Evolutionary conservation across 768 basidiomycete genomes (phyloP).

Genomic region (Phallus indusiatus): DNA sequence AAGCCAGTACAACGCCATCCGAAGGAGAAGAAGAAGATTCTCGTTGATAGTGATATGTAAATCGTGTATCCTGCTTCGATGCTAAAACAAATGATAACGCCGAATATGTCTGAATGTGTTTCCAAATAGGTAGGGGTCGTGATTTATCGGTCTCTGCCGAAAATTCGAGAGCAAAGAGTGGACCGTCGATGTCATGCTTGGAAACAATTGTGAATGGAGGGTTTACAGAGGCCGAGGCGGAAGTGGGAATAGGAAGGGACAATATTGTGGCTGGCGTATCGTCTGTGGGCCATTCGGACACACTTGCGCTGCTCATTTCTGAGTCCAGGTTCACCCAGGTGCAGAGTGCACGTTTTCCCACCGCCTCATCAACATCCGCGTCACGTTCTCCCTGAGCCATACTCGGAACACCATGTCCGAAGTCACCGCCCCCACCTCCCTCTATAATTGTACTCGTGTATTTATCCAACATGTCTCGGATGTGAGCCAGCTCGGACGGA

Average conservation of each 20-base stretch:
- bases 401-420: constrained; percentile 65
- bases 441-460: constrained; percentile 60
- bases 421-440: constrained; percentile 49
- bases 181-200: constrained; percentile 69
- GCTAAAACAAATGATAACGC: constrained; percentile 92
- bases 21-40: constrained; percentile 25
- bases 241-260: constrained; percentile 62
- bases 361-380: constrained; percentile 71
- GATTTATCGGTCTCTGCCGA: constrained; percentile 17
- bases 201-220: constrained; percentile 40
- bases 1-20: constrained; percentile 51
- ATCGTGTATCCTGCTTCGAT: constrained; percentile 83
- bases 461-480: constrained; percentile 78
- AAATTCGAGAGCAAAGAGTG: constrained; percentile 41
- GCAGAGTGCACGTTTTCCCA: constrained; percentile 54
- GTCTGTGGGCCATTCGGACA: constrained; percentile 20
- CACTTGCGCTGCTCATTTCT: constrained; percentile 33
- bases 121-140: constrained; percentile 44
- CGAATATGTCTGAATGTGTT: constrained; percentile 73
- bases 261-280: constrained; percentile 40
- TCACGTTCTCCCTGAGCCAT: constrained; percentile 86
- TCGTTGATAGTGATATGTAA: constrained; percentile 57
- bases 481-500: constrained; percentile 67
- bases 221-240: constrained; percentile 21
- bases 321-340: constrained; percentile 58